Evolutionary conservation across 2,329 filamentous ascomycete genomes (phyloP).

Genomic region (Neofusicoccum parvum): DNA sequence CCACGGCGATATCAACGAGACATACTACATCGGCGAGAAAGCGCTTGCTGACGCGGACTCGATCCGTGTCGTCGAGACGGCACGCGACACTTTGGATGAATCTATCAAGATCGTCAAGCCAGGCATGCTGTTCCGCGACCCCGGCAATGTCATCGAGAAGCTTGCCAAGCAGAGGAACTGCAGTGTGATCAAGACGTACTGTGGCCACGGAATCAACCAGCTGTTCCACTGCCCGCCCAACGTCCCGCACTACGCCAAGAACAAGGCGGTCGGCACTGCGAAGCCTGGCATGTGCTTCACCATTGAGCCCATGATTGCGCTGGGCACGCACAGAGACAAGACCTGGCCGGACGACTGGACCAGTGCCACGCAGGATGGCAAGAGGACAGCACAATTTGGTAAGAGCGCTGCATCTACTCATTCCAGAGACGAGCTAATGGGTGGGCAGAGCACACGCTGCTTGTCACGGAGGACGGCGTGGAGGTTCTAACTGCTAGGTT

Average conservation of each 20-base stretch:
- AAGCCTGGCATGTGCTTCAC: constrained; percentile 99
- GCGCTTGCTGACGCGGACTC: constrained; percentile 81
- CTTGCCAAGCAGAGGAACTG: constrained; percentile 83
- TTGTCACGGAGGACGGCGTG: constrained; percentile 81
- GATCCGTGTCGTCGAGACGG: constrained; percentile 86
- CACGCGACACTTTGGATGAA: constrained; percentile 86
- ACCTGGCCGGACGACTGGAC: constrained; percentile 99
- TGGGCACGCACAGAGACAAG: constrained; percentile 87
- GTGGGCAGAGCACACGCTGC: constrained; percentile 70
- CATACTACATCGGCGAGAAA: constrained; percentile 94
- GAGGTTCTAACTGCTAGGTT: constrained; percentile 78
- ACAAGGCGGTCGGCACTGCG: constrained; percentile 92
- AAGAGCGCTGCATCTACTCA: constrained; percentile 34
- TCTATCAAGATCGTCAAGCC: constrained; percentile 92
- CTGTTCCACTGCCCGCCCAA: constrained; percentile 94
- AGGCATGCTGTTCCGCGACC: constrained; percentile 87
- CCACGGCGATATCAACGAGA: constrained; percentile 97
- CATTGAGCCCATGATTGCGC: constrained; percentile 96
- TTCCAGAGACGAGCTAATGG: neutral
- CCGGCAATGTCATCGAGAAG: constrained; percentile 94
- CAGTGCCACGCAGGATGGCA: constrained; percentile 87
- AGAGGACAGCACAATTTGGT: constrained; percentile 90
- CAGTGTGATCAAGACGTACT: constrained; percentile 93
- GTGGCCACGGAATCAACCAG: constrained; percentile 91
- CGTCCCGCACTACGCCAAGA: constrained; percentile 96